Evolutionary conservation across 2,329 filamentous ascomycete genomes (phyloP).

Genomic region (Ophiosphaerella narmari): DNA sequence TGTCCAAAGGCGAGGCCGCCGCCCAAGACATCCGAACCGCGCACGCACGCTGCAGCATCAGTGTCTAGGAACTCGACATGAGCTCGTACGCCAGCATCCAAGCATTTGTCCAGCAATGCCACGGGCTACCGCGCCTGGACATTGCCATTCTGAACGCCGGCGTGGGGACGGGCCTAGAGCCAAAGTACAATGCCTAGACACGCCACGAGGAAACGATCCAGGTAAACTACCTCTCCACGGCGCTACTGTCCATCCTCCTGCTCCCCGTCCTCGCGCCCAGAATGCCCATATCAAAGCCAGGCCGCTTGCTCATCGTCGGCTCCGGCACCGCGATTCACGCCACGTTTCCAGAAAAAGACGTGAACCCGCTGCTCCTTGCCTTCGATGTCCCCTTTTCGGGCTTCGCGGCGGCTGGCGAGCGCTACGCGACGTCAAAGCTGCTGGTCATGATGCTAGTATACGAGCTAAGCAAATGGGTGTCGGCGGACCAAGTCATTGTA

Average conservation of each 20-base stretch:
- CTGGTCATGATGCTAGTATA: slow-evolving; percentile 21
- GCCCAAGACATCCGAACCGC: slow-evolving; percentile 18
- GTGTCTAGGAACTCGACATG: slow-evolving; percentile 37
- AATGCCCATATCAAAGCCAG: slow-evolving; percentile 3
- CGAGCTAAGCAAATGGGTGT: slow-evolving; percentile 19
- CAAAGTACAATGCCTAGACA: slow-evolving; percentile 22
- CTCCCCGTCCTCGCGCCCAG: slow-evolving; percentile 34
- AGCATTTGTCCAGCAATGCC: slow-evolving; percentile 19
- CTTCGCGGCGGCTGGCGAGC: slow-evolving; percentile 6
- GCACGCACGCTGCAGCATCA: slow-evolving; percentile 16
- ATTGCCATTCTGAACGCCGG: slow-evolving; percentile 47
- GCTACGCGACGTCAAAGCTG: slow-evolving; percentile 25
- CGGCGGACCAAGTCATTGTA: slow-evolving; percentile 38
- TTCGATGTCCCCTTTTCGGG: slow-evolving; percentile 16
- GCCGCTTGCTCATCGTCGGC: slow-evolving; percentile 13
- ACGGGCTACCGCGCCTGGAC: slow-evolving; percentile 17
- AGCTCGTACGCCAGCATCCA: slow-evolving; percentile 24
- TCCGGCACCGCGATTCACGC: background rate
- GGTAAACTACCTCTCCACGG: slow-evolving; percentile 61
- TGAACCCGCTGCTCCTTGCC: slow-evolving; percentile 15
- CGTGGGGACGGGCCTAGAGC: slow-evolving; percentile 10
- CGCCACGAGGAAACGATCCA: slow-evolving; percentile 52
- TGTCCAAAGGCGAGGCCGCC: slow-evolving; percentile 33
- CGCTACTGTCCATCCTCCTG: slow-evolving; percentile 57
- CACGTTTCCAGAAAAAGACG: slow-evolving; percentile 10